Conservation (phyloP, 495 filamentous ascomycete genomes). For the Penicillium nucicola region DNA sequence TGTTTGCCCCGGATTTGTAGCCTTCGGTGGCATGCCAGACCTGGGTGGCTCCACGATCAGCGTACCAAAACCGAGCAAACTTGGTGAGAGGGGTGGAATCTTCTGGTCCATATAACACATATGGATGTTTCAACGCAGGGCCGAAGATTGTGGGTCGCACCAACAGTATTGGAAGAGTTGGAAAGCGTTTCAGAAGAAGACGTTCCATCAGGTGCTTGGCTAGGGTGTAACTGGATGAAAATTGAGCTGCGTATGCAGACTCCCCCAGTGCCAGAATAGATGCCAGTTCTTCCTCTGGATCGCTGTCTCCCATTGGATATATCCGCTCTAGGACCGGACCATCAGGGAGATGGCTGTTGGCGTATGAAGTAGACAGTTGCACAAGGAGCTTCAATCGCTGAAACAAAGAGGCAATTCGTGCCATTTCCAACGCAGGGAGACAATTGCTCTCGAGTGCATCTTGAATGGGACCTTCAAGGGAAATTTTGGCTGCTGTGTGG, state of each 20-base stretch:
- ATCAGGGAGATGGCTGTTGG: slow-evolving; percentile 36
- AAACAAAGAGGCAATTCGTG: slow-evolving; percentile 27
- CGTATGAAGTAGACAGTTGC: slow-evolving; percentile 36
- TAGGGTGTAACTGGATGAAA: slow-evolving; percentile 36
- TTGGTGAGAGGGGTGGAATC: slow-evolving; percentile 34
- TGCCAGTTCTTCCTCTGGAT: slow-evolving; percentile 32
- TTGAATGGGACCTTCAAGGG: slow-evolving; percentile 23
- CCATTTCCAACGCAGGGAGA: slow-evolving; percentile 33
- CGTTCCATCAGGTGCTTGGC: slow-evolving; percentile 42
- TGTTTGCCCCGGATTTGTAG: slow-evolving; percentile 28
- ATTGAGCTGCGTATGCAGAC: slow-evolving; percentile 19
- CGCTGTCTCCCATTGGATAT: slow-evolving; percentile 23
- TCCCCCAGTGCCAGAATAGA: slow-evolving; percentile 19
- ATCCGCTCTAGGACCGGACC: slow-evolving; percentile 29
- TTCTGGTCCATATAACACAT: slow-evolving; percentile 34
- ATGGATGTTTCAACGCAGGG: slow-evolving; percentile 35
- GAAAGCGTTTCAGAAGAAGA: slow-evolving; percentile 26
- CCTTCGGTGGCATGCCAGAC: slow-evolving; percentile 34
- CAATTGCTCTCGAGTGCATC: slow-evolving; percentile 39
- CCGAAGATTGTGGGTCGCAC: slow-evolving; percentile 42
- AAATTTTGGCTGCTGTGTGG: slow-evolving; percentile 37
- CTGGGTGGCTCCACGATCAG: slow-evolving; percentile 25
- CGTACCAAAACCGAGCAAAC: slow-evolving; percentile 30
- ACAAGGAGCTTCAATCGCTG: slow-evolving; percentile 31
- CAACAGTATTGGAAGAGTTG: slow-evolving; percentile 32